These are phyloP conservation scores for Penicillium verrucosum DNA, from an alignment of 2,329 filamentous ascomycete species.

Conservation along the genomic window DNA sequence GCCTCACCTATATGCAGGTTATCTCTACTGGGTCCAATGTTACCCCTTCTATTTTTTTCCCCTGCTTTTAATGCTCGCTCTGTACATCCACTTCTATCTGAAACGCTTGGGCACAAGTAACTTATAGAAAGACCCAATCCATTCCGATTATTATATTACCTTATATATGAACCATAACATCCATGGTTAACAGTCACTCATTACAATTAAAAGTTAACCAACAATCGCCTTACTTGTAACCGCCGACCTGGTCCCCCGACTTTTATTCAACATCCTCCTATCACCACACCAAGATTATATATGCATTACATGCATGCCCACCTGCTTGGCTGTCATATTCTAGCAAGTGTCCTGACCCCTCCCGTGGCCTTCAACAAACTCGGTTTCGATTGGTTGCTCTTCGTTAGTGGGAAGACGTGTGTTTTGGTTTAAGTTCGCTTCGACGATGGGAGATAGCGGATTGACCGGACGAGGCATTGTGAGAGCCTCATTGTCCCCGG, in stretches of 20 bases:
- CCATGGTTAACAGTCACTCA: neutral
- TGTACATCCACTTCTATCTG: constrained; percentile 14
- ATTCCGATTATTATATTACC: constrained; percentile 4
- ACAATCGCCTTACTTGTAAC: constrained; percentile 2
- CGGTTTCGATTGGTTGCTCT: neutral
- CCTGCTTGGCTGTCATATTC: neutral
- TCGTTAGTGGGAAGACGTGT: neutral
- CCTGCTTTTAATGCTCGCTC: neutral
- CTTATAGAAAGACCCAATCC: constrained; percentile 17
- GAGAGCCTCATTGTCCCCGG: neutral
- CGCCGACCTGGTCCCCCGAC: neutral
- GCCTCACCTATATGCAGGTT: neutral
- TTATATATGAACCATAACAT: neutral
- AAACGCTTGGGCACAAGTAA: constrained; percentile 10
- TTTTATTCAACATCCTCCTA: constrained; percentile 8
- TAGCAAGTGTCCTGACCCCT: neutral
- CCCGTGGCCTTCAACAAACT: neutral
- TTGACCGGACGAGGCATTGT: neutral
- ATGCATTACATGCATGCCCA: neutral
- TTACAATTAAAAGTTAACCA: neutral
- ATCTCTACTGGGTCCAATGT: neutral
- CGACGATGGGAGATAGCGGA: neutral
- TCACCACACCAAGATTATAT: neutral
- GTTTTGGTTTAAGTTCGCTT: neutral
- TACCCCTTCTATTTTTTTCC: neutral